These are phyloP conservation scores for Trichosanthes truncata DNA, from an alignment of 306 rosid genomes.

Conservation along the genomic window DNA sequence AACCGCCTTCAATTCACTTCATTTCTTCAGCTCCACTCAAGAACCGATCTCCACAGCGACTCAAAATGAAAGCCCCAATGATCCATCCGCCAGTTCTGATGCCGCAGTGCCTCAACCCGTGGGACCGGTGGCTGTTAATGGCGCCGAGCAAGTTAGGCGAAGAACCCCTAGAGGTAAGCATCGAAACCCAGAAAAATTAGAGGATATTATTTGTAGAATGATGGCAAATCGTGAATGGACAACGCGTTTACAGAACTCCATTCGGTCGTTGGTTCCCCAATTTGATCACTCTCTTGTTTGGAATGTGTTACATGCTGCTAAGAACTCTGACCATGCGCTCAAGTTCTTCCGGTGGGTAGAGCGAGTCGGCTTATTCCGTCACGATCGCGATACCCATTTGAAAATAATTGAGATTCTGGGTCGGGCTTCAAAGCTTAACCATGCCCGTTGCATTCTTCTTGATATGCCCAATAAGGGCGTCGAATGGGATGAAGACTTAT, in stretches of 20 bases:
- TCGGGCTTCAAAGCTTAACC: conserved; percentile 64
- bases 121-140: background rate
- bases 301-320: conserved; percentile 60
- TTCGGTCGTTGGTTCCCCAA: conserved; percentile 47
- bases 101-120: background rate
- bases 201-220: conserved; percentile 50
- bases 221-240: conserved; percentile 91
- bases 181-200: conserved; percentile 39
- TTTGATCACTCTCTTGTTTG: conserved; percentile 62
- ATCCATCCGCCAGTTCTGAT: conserved; percentile 1
- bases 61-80: background rate
- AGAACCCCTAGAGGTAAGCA: conserved; percentile 28
- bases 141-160: background rate
- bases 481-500: conserved; percentile 52
- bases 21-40: conserved; percentile 24
- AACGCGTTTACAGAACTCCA: conserved; percentile 74
- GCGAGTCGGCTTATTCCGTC: conserved; percentile 52
- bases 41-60: background rate
- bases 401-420: conserved; percentile 72
- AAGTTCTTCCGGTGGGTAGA: conserved; percentile 89
- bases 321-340: conserved; percentile 58
- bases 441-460: conserved; percentile 68
- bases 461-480: conserved; percentile 46
- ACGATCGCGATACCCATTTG: conserved; percentile 61
- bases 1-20: conserved; percentile 14